Conservation (phyloP, 441 rosid genomes). For the Bocquillonia castaneifolia region DNA sequence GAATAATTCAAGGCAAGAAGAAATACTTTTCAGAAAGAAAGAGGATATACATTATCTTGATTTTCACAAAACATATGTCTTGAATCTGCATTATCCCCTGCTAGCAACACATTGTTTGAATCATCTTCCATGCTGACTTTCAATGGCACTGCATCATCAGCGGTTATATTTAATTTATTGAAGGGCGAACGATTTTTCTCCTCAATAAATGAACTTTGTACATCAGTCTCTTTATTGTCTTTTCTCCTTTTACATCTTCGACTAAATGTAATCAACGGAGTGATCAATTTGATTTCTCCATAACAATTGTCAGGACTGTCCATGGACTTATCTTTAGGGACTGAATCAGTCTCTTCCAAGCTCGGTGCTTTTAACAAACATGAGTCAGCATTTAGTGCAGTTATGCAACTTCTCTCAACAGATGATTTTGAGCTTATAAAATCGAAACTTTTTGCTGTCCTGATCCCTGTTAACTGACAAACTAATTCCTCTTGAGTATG, state of each 20-base stretch:
- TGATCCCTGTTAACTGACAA: slow-evolving; percentile 16
- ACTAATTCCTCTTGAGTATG: slow-evolving; percentile 19
- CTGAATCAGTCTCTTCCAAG: slow-evolving; percentile 14
- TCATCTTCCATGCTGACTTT: slow-evolving; percentile 22
- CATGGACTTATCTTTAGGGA: slow-evolving; percentile 14
- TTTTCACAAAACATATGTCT: slow-evolving; percentile 5
- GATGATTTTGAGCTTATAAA: slow-evolving; percentile 12
- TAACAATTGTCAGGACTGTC: slow-evolving; percentile 4
- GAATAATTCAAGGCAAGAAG: slow-evolving; percentile 1
- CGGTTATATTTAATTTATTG: slow-evolving; percentile 16
- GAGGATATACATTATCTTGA: slow-evolving; percentile 26
- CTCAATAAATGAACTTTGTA: slow-evolving; percentile 4
- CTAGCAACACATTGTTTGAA: slow-evolving; percentile 13
- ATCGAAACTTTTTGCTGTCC: slow-evolving; percentile 17
- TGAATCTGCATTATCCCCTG: slow-evolving; percentile 15
- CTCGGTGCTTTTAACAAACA: slow-evolving; percentile 20
- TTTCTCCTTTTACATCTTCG: slow-evolving; percentile 34
- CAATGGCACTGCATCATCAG: slow-evolving; percentile 16
- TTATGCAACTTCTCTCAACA: slow-evolving; percentile 8
- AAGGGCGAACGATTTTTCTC: slow-evolving; percentile 11
- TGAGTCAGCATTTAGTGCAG: slow-evolving; percentile 10
- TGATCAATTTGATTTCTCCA: slow-evolving; percentile 21
- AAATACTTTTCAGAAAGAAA: not conserved
- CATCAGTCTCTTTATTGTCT: slow-evolving; percentile 17
- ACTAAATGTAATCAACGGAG: slow-evolving; percentile 36